A percentile compares a stretch with the other conserved stretches of the same genome.
Evolutionary conservation across 2,329 filamentous ascomycete genomes (phyloP).

Genomic region (Sarocladium strictum): DNA sequence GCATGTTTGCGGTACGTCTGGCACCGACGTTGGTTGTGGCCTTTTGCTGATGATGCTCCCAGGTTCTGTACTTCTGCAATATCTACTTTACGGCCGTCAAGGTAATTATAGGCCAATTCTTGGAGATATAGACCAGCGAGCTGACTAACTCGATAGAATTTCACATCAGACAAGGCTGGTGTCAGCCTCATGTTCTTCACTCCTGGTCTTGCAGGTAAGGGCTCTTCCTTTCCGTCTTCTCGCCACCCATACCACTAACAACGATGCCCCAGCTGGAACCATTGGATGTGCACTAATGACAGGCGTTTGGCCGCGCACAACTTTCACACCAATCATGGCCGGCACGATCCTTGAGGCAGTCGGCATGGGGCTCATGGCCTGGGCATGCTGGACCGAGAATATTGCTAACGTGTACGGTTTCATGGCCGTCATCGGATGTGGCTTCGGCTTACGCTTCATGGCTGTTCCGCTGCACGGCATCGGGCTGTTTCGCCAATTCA

Average conservation of each 20-base stretch:
- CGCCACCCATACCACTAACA: no score
- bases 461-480: constrained; percentile 56
- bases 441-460: constrained; percentile 61
- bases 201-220: constrained; percentile 52
- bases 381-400: constrained; percentile 45
- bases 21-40: no score
- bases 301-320: constrained; percentile 57
- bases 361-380: constrained; percentile 52
- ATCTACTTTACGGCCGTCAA: constrained; percentile 61
- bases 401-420: constrained; percentile 54
- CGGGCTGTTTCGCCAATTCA: constrained; percentile 51
- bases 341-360: constrained; percentile 51
- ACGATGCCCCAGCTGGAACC: constrained; percentile 38
- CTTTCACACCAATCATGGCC: constrained; percentile 51
- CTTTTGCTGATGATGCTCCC: constrained; percentile 23
- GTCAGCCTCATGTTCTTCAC: constrained; percentile 57
- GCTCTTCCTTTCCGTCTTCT: background rate
- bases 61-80: constrained; percentile 62
- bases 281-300: constrained; percentile 52
- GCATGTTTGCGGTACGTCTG: constrained; percentile 41
- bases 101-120: constrained; percentile 11
- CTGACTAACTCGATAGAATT: constrained; percentile 29
- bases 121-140: background rate
- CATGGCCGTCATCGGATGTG: constrained; percentile 58
- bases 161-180: constrained; percentile 44